Evolutionary conservation across 371 early-diverging fungal genomes (phyloP), one percentile per base, ranked within the genome.

Genomic region (Aphelidium insulamus): DNA sequence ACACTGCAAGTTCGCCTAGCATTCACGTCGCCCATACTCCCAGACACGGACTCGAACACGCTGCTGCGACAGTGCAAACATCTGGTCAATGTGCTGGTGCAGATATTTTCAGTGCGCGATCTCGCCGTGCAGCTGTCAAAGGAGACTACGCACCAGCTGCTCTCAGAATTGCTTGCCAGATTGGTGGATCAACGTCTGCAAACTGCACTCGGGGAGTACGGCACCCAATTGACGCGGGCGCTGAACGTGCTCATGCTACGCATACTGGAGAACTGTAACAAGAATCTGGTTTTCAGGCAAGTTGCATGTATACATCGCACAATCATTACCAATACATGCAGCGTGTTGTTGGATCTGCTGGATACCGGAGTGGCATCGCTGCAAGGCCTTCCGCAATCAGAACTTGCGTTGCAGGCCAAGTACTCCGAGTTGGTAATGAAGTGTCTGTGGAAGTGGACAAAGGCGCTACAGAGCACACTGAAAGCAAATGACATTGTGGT

Each of bases 401-500:
- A 52, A 24, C 21, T 54, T 34, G 49, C 65, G 9, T 45, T 59
- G 28, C 65, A 78, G 36, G 49, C 67, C 19, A 76, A 77, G 41
- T 77, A 70, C 43, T 73, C 75, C 10, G 86, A 88, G 45, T 46
- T 86, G 21, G 72, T 78, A n/a, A 83, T 88, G 82, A 86, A 86
- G 50, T 92, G 92, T 36, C 39, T 91, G 30, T 92, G 92, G 92
- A 86, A 88, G 39, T 43, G 85, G 34, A 77, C 87, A 16, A 88
- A 87, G 51, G 54, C 69, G 7, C 60, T 91, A 30, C 68, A 75
- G 28, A 54, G 54, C 26, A 52, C 53, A 20, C 40, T 69, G 21
- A 59, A 53, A 22, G 25, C 36, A 0, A 28, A 32, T 33, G 3
- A 21, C 1, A 14, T 32, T 3, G 47, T 33, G 4, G 9, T n/a